Evolutionary conservation across 2,329 filamentous ascomycete genomes (phyloP).

Genomic region (Phaeophleospora eucalypticola): DNA sequence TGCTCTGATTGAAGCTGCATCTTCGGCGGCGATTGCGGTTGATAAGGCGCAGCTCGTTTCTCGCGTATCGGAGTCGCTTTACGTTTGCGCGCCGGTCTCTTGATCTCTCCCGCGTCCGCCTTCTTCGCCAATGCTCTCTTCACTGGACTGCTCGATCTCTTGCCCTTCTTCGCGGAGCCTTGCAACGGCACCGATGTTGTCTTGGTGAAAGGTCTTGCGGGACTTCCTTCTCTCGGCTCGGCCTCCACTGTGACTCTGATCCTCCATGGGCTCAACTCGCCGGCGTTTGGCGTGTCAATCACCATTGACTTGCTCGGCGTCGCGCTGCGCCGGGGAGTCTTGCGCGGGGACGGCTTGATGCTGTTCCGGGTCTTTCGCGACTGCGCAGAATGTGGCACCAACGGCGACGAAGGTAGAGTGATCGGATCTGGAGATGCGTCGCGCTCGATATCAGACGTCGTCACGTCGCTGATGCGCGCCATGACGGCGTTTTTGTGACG

Average conservation of each 20-base stretch:
- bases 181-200: conserved; percentile 43
- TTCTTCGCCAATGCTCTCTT: conserved; percentile 14
- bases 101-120: neutral
- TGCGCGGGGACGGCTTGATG: conserved; percentile 9
- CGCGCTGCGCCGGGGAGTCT: conserved; percentile 13
- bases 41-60: conserved; percentile 6
- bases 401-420: conserved; percentile 32
- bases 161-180: conserved; percentile 19
- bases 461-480: conserved; percentile 6
- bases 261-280: conserved; percentile 43
- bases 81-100: conserved; percentile 23
- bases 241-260: conserved; percentile 50
- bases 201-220: conserved; percentile 16
- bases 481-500: neutral
- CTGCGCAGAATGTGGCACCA: conserved; percentile 12
- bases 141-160: conserved; percentile 15
- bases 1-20: conserved; percentile 3
- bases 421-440: conserved; percentile 34
- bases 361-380: conserved; percentile 3
- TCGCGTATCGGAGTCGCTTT: conserved; percentile 28
- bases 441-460: conserved; percentile 15
- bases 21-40: conserved; percentile 1
- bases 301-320: conserved; percentile 45
- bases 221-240: conserved; percentile 36
- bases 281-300: conserved; percentile 38